Base-by-base conservation (phyloP, 768 basidiomycete species). In the Naganishia antarctica region DNA sequence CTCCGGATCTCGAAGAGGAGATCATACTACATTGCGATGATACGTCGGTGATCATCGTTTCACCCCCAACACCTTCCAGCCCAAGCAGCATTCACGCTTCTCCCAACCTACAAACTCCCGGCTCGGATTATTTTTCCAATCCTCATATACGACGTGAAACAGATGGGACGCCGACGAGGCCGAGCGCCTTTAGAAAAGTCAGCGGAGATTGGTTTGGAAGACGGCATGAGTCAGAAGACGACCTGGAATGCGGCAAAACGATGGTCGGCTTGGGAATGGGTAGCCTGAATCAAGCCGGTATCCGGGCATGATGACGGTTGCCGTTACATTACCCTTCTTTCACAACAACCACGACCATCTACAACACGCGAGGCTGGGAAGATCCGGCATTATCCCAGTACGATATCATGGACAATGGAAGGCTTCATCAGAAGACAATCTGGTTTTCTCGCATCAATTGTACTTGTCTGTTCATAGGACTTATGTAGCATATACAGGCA, bases 181-280 rank as follows among this genome's bases (percentile, higher is more conserved):
- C 53, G 15, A n/a, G 53, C 18, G 34, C 34, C 15, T 16, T 57
- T 21, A 57, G 34, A 29, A 57, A 57, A 18, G 23, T 57, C 37
- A 57, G 53, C 21, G 53, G 53, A 7, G 53, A 57, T 5, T 57
- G 53, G 53, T 57, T 57, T 21, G 53, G 53, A 5, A 57, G 34
- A 34, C 32, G 53, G 31, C 31, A 26, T 15, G 32, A 23, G 13
- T 25, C 53, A 11, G 32, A 18, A 7, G 53, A 57, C 37, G 53
- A 57, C 25, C 3, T 57, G 5, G 53, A 57, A 25, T 40, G 53
- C 13, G 53, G 53, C 15, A 57, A 40, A 16, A 21, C 37, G 37
- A 57, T 41, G 53, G 5, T 37, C 18, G 53, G 53, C 32, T 25
- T 57, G 32, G 53, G 53, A 9, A 57, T 57, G 37, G 53, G 53